Conservation (phyloP, 345 rosid genomes). For the Hypericum androsaemum region DNA sequence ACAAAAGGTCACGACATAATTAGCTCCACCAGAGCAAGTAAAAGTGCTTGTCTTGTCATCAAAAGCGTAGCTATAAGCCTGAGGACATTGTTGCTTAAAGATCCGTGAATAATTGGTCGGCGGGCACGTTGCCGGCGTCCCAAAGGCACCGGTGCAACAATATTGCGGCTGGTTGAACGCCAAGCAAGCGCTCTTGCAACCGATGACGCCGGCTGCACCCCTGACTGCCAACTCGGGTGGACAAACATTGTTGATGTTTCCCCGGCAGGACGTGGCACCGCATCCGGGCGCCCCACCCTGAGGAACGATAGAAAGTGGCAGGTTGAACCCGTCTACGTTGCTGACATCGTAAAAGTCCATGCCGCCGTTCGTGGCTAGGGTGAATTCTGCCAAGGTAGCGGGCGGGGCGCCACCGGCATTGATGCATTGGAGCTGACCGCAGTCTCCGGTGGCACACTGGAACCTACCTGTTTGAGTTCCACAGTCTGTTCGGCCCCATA, state of each 20-base stretch:
- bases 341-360: conserved; percentile 23
- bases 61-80: conserved; percentile 14
- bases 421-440: conserved; percentile 8
- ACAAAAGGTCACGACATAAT: conserved; percentile 19
- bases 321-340: conserved; percentile 25
- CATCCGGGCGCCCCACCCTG: conserved; percentile 16
- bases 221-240: conserved; percentile 13
- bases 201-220: conserved; percentile 12
- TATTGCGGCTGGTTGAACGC: conserved; percentile 15
- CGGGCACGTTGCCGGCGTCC: not conserved
- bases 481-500: conserved; percentile 22
- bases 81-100: conserved; percentile 15
- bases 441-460: conserved; percentile 26
- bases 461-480: not conserved
- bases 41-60: conserved; percentile 21
- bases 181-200: conserved; percentile 20
- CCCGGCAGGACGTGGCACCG: conserved; percentile 21
- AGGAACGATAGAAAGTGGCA: conserved; percentile 16
- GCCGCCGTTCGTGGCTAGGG: conserved; percentile 8
- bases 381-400: conserved; percentile 18
- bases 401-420: conserved; percentile 17
- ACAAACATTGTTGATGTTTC: conserved; percentile 19
- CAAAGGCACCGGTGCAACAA: conserved; percentile 6
- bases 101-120: conserved; percentile 14
- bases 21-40: conserved; percentile 13